These are phyloP conservation scores for Allomyces arbusculus DNA, from an alignment of 192 early-diverging fungal species.

Conservation along the genomic window DNA sequence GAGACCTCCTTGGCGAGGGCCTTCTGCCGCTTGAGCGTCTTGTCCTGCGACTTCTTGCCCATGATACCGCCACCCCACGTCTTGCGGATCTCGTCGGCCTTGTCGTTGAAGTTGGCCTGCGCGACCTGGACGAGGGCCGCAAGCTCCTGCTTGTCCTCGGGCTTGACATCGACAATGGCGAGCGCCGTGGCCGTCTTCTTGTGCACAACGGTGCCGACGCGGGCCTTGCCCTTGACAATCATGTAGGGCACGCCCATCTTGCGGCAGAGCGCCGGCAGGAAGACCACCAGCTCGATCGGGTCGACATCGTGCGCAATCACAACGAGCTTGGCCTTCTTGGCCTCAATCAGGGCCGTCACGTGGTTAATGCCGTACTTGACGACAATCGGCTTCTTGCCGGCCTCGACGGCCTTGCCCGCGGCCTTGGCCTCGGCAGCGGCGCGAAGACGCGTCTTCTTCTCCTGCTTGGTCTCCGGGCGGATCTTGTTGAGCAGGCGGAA, in stretches of 20 bases:
- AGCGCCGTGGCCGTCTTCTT: slow-evolving; percentile 98
- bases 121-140: slow-evolving; percentile 66
- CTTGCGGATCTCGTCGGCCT: slow-evolving; percentile 74
- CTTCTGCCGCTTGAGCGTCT: slow-evolving; percentile 54
- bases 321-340: slow-evolving; percentile 97
- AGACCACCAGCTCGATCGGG: slow-evolving; percentile 97
- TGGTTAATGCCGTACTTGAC: slow-evolving; percentile 99
- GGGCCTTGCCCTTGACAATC: slow-evolving; percentile 98
- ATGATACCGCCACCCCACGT: slow-evolving; percentile 98
- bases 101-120: slow-evolving; percentile 93
- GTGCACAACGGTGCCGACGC: slow-evolving; percentile 96
- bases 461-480: slow-evolving; percentile 90
- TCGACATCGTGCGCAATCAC: slow-evolving; percentile 99
- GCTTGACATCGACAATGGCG: slow-evolving; percentile 77
- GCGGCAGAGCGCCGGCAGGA: slow-evolving; percentile 97
- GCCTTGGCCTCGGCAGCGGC: slow-evolving; percentile 75
- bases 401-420: slow-evolving; percentile 66
- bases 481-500: slow-evolving; percentile 99
- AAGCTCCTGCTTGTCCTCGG: slow-evolving; percentile 87
- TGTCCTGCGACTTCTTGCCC: slow-evolving; percentile 76
- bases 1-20: slow-evolving; percentile 11
- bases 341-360: slow-evolving; percentile 90
- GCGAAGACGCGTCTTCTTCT: slow-evolving; percentile 86
- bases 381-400: slow-evolving; percentile 73
- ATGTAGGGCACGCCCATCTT: slow-evolving; percentile 99